Conservation (phyloP, 1,139 yeast genomes). For the Sugiyamaella castrensis region DNA sequence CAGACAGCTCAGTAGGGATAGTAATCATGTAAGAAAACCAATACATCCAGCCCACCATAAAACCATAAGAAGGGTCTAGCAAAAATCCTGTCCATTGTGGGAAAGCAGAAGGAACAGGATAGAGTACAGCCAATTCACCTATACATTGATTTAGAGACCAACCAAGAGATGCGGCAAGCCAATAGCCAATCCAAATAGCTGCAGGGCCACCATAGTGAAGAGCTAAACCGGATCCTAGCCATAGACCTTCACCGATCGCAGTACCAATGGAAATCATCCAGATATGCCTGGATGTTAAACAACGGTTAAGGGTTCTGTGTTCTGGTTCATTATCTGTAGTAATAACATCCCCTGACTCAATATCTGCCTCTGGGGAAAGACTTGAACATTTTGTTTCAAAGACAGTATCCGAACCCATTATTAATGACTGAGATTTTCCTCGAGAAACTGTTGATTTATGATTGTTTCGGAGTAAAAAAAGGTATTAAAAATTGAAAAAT, state of each 20-base stretch:
- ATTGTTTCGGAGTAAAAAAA: too few species aligned
- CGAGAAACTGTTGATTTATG: too few species aligned
- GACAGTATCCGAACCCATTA: conserved; percentile 9
- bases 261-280: conserved; percentile 51
- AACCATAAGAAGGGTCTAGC: too few species aligned
- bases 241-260: conserved; percentile 49
- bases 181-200: conserved; percentile 58
- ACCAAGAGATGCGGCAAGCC: conserved; percentile 59
- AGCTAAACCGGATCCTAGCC: conserved; percentile 60
- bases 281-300: conserved; percentile 37
- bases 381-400: conserved; percentile 5
- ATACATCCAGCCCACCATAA: too few species aligned
- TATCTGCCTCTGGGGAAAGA: conserved; percentile 3
- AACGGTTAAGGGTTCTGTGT: conserved; percentile 18
- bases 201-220: conserved; percentile 72
- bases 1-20: too few species aligned
- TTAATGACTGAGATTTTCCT: too few species aligned
- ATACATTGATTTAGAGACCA: conserved; percentile 65
- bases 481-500: too few species aligned
- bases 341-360: conserved; percentile 11
- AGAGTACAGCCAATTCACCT: conserved; percentile 70
- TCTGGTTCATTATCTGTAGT: conserved; percentile 10
- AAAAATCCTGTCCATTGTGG: conserved; percentile 48
- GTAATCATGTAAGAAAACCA: too few species aligned
- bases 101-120: conserved; percentile 67